phyloP scores from a whole-genome alignment of 305 asterid genomes.

The Fraxinus angustifolia region DNA sequence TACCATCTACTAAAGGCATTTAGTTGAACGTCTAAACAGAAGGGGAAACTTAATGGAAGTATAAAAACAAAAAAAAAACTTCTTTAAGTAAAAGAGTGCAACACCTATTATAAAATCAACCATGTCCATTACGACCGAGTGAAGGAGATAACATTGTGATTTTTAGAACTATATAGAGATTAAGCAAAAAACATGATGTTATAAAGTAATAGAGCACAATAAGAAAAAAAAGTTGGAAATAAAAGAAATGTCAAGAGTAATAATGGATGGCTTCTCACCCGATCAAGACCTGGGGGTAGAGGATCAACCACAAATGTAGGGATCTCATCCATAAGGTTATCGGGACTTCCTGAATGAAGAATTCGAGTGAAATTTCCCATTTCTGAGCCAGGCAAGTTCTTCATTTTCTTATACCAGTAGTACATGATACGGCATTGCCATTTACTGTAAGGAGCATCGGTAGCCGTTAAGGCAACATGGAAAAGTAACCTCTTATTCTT shows the following conservation, averaged over 20 bases:
- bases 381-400: constrained; percentile 49
- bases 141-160: background rate
- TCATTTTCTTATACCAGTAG: constrained; percentile 53
- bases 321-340: constrained; percentile 54
- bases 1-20: background rate
- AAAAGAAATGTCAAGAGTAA: background rate
- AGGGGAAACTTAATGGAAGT: background rate
- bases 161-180: background rate
- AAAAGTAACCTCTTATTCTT: constrained; percentile 27
- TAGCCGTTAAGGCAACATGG: constrained; percentile 44
- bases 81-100: too few relatives aligned
- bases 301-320: constrained; percentile 59
- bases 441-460: constrained; percentile 42
- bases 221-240: background rate
- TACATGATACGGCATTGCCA: constrained; percentile 68
- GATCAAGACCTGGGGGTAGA: constrained; percentile 50
- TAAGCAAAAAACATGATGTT: background rate
- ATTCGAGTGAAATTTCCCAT: constrained; percentile 58
- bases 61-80: too few relatives aligned
- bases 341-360: constrained; percentile 54
- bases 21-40: background rate
- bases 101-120: background rate
- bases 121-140: background rate
- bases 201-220: background rate
- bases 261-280: constrained; percentile 22